Evolutionary conservation across 2,329 filamentous ascomycete species (phyloP).

Genomic region (Pseudogymnoascus sp.): DNA sequence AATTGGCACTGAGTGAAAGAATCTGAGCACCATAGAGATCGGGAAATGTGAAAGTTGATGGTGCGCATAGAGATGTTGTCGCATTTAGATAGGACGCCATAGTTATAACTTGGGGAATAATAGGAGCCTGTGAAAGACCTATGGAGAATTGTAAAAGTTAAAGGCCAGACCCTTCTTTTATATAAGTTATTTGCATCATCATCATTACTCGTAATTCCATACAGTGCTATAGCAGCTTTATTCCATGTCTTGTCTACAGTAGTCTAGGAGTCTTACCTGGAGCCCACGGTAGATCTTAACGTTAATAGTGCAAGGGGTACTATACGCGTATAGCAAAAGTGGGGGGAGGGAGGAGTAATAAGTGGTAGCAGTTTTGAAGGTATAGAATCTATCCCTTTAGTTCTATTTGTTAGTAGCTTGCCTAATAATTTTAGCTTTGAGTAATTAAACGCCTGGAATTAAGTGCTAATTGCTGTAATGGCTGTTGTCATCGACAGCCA

Average conservation of each 20-base stretch:
- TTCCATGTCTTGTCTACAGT: background rate
- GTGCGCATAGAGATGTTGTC: background rate
- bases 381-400: too few relatives aligned
- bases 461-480: too few relatives aligned
- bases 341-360: background rate
- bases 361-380: too few relatives aligned
- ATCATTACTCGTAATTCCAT: background rate
- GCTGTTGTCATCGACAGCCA: too few relatives aligned
- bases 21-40: background rate
- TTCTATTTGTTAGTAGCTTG: too few relatives aligned
- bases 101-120: background rate
- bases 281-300: background rate
- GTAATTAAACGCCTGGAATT: too few relatives aligned
- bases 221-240: background rate
- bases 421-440: too few relatives aligned
- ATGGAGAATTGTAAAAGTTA: background rate
- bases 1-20: background rate
- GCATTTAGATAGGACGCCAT: background rate
- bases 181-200: background rate
- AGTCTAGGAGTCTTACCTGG: background rate
- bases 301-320: background rate
- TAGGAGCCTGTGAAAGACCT: background rate
- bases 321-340: background rate
- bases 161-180: background rate
- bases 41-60: background rate